Evolutionary conservation across 371 early-diverging fungal species (phyloP), one percentile per base, ranked within the genome.

Genomic region (Mortierella sp.): DNA sequence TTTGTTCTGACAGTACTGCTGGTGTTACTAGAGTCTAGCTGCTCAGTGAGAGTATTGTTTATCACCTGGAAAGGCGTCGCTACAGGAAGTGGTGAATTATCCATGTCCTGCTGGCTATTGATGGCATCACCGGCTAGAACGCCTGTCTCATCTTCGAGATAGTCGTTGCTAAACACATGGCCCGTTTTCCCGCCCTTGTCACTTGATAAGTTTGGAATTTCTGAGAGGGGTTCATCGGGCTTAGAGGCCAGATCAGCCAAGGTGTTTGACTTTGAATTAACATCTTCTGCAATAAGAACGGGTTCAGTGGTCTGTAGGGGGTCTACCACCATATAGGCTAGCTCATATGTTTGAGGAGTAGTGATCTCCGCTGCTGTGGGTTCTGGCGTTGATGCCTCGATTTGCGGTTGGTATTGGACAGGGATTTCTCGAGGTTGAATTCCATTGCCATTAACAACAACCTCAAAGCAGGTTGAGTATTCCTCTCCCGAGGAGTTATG

Each of bases 391-490:
- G 42, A 17, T 9, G 55, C 43, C 10, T 62, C 45, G 13, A 19
- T 34, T n/a, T 45, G 49, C 19, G 47, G 26, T 47, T 56, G 28
- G 1, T 2, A 31, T 0, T 43, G 61, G 23, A 40, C 59, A 12
- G 35, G 62, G 9, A 61, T 29, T 10, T 42, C 58, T 7, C 67
- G 63, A 3, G 37, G 37, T n/a, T 57, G 56, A 2, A 66, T 62
- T 0, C 13, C 26, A 19, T 32, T 51, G 1, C 49, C 72, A 42
- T 22, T 19, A 22, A 84, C 79, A 19, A 65, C 51, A 35, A 84
- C 62, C 42, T 84, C 84, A 68, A 84, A 84, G 55, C 82, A 84
- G 12, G 82, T 75, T 17, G 84, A 78, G 65, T 84, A 84, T 43
- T 84, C 84, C 23, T 84, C 84, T 0, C 82, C 82, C 1, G 55